A percentile compares a stretch with the other conserved stretches of the same genome.
These are phyloP conservation scores for Magnusiomyces sp. DNA, from an alignment of 1,139 yeast genomes.

Conservation along the genomic window DNA sequence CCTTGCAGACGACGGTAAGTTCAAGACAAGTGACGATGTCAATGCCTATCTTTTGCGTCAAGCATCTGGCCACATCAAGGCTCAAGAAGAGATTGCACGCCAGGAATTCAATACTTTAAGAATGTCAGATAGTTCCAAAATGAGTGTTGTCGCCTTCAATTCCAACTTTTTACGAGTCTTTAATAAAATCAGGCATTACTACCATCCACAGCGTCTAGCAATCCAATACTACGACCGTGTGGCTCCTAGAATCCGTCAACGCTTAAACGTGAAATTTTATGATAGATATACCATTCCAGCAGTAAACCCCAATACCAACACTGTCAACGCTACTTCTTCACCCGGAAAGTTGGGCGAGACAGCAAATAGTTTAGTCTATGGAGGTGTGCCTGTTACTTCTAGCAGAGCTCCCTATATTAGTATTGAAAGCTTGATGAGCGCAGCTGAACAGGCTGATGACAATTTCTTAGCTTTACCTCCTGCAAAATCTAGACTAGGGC, in stretches of 20 bases:
- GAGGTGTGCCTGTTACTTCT: too few relatives aligned
- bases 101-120: constrained; percentile 5
- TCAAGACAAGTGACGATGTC: constrained; percentile 2
- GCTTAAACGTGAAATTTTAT: constrained; percentile 5
- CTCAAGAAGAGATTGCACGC: constrained; percentile 12
- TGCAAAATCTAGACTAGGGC: too few relatives aligned
- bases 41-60: constrained; percentile 9
- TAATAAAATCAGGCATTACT: constrained; percentile 10
- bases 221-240: constrained; percentile 12
- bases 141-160: constrained; percentile 6
- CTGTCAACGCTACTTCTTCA: too few relatives aligned
- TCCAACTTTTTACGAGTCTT: constrained; percentile 9
- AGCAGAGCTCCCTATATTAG: too few relatives aligned
- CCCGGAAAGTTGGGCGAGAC: too few relatives aligned
- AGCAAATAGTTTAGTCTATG: too few relatives aligned
- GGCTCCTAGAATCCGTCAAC: constrained; percentile 5
- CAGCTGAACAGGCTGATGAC: too few relatives aligned
- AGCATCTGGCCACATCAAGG: constrained; percentile 11
- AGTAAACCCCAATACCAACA: not conserved
- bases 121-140: not conserved
- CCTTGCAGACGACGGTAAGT: constrained; percentile 6
- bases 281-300: constrained; percentile 5
- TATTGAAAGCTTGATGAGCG: too few relatives aligned
- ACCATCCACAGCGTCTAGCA: constrained; percentile 11
- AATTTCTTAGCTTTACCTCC: too few relatives aligned